phyloP scores from a whole-genome alignment of 2,329 filamentous ascomycete species.

The Neopestalotiopsis sp. region DNA sequence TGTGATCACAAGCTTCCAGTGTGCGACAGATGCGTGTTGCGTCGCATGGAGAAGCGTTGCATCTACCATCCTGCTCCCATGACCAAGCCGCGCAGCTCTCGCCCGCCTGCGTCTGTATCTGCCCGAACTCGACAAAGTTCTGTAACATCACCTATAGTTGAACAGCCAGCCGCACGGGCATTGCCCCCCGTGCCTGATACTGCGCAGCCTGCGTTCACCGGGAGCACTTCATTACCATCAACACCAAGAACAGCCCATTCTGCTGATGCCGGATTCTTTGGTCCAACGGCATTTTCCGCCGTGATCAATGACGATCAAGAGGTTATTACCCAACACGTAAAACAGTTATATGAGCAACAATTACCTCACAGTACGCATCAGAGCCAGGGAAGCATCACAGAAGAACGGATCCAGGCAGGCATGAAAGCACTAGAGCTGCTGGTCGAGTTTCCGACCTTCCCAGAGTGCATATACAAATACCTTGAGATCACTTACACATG shows the following conservation, averaged over 20 bases:
- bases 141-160: neutral
- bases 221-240: neutral
- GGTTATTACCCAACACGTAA: neutral
- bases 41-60: neutral
- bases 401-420: neutral
- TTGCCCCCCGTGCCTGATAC: neutral
- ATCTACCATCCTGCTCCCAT: neutral
- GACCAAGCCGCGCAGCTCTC: neutral
- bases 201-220: neutral
- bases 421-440: neutral
- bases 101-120: neutral
- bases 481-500: neutral
- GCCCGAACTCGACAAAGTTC: neutral
- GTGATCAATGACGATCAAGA: neutral
- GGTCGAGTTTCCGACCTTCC: neutral
- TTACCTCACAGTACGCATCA: neutral
- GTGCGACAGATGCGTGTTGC: neutral
- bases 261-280: neutral
- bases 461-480: neutral
- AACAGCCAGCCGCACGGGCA: too few relatives aligned
- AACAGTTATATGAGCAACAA: neutral
- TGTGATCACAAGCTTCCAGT: constrained; percentile 1
- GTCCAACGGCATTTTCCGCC: neutral
- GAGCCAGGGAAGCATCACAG: neutral
- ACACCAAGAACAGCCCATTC: neutral